Evolutionary conservation across 2,329 filamentous ascomycete genomes (phyloP).

Genomic region (Calonectria fujianensis): DNA sequence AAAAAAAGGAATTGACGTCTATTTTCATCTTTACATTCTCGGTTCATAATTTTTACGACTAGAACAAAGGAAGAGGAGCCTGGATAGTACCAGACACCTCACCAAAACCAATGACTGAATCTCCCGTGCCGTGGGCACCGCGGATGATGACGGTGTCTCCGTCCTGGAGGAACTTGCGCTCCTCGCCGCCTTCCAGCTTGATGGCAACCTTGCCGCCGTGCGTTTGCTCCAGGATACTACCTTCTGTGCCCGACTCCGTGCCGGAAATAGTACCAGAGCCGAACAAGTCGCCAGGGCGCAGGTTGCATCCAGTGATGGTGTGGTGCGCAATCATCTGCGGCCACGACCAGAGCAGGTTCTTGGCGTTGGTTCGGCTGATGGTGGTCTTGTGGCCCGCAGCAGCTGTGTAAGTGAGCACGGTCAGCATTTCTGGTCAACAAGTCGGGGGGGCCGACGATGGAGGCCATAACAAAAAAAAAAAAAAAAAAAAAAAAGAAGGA

Average conservation of each 20-base stretch:
- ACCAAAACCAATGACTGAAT: constrained; percentile 84
- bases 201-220: constrained; percentile 80
- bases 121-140: constrained; percentile 80
- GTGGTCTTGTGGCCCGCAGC: constrained; percentile 57
- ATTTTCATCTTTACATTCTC: constrained; percentile 7
- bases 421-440: background rate
- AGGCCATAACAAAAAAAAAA: too few species aligned
- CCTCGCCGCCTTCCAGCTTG: constrained; percentile 77
- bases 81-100: constrained; percentile 79
- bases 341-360: constrained; percentile 83
- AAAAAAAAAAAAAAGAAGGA: too few species aligned
- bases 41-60: constrained; percentile 23
- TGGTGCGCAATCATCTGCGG: constrained; percentile 91
- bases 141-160: constrained; percentile 81
- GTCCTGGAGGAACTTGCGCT: constrained; percentile 83
- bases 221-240: constrained; percentile 83
- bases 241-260: constrained; percentile 76
- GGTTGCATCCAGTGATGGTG: constrained; percentile 83
- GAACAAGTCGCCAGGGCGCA: constrained; percentile 84
- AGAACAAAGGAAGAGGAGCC: constrained; percentile 57
- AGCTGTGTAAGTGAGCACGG: constrained; percentile 54
- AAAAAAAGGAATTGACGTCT: background rate
- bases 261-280: constrained; percentile 87
- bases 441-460: fast-evolving
- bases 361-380: constrained; percentile 60